Base-by-base conservation (phyloP, 176 grass and related monocot genomes). In the Hyparrhenia diplandra region DNA sequence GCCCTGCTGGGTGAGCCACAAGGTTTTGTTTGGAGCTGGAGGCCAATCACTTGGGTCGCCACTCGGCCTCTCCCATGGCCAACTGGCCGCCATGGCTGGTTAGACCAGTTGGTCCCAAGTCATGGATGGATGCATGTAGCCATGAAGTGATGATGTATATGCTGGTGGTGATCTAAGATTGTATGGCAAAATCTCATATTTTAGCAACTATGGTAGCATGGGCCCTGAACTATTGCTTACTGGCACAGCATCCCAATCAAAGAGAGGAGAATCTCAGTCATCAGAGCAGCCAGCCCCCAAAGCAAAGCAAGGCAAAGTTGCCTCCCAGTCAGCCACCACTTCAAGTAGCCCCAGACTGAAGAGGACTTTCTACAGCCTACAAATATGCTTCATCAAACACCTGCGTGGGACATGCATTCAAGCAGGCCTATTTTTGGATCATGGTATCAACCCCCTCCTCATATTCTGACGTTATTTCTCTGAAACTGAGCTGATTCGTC, bases 271-370 rank as follows among this genome's bases (percentile, higher is more conserved):
- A 49, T 47, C 24, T 58, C 54, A 23, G 21, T 24, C 1, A 27
- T 73, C 27, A 51, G 43, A 67, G 49, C 62, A 25, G 5, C 31
- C 55, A 72, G 58, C 8, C 31, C 3, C 68, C n/a, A 1, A 84
- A 70, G 64, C 74, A 47, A 85, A 63, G 83, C 31, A 43, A 83
- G 23, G 34, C 40, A 21, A 73, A 73, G 46, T 40, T 67, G 21
- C 42, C 42, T 23, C 27, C 25, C 25, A 72, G 69, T 49, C 43
- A 31, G 42, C 14, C 25, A 31, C 41, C 61, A 51, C 76, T 67
- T 79, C 40, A 47, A 40, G 61, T 60, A 32, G 66, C 32, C 32
- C 10, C 55, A 14, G 31, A 32, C 8, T 10, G 8, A 1, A 37
- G 14, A 28, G 71, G 54, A 23, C 25, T 20, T 20, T 20, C 5